Base-by-base conservation (phyloP, 176 grass and related monocot species). In the Raddia distichophylla region DNA sequence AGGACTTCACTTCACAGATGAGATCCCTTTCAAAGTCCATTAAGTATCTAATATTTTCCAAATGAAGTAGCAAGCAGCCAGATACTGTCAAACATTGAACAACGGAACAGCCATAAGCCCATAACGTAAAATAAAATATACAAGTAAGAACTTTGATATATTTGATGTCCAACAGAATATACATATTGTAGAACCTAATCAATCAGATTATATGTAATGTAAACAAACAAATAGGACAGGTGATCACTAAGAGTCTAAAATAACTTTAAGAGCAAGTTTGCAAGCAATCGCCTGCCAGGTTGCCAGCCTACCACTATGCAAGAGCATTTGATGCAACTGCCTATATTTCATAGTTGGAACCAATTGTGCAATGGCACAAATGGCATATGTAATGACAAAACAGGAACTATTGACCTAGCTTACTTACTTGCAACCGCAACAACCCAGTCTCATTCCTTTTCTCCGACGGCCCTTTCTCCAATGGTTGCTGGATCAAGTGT, bases 341-440 rank as follows among this genome's bases (percentile, higher is more conserved):
- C 44, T 34, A 15, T 10, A 68, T 3, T 80, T 70, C 5, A 64
- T 76, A 57, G 62, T 45, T 75, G 20, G 53, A 62, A 54, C 13
- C 6, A 69, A 49, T 20, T 51, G 34, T 32, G 13, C 13, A 60
- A 65, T 14, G 11, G 44, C 17, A 67, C 80, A 83, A 27, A 77
- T 46, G 14, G 2, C 17, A 18, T 42, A 63, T 10, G 22, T 15
- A 78, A 48, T 13, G 11, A 80, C 55, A 66, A 82, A 6, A 64
- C 32, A 62, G 55, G 22, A 43, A 58, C n/a, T 48, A 85, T 53
- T n/a, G 0, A 13, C n/a, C 13, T 20, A 64, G 73, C 78, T 82
- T 77, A 76, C 78, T 82, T 77, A 98, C 95, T 64, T 98, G 95
- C 37, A 98, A 67, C 7, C 90, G 88, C 48, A 83, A 85, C 76